Base-by-base conservation (phyloP, 108 stramenopile species). In the Cyclostephanos tholiformis region DNA sequence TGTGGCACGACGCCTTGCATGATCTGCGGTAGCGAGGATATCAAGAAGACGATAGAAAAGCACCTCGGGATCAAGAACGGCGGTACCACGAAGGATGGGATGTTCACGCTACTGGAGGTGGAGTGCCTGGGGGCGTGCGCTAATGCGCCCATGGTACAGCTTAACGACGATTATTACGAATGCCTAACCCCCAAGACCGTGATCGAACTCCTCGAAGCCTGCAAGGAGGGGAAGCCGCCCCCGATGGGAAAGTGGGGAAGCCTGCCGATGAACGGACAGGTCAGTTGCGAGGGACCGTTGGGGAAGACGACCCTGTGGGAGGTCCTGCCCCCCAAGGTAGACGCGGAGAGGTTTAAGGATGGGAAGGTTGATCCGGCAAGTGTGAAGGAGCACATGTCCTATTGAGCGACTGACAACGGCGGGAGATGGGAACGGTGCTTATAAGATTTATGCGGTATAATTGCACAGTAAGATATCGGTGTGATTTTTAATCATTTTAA, bases 1-100 rank as follows among this genome's bases (percentile, higher is more conserved):
- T 99, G 99, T 71, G 99, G 99, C 46, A 99, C 99, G 13, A 99
- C 99, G 25, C 99, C 99, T 29, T 99, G 99, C 87, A 99, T 99
- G 99, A 98, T 99, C 75, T 97, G 96, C 76, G 99, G 99, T 44
- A 81, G 89, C 43, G 96, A 98, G 80, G 98, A 99, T 72, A 99
- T 99, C 76, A 98, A 96, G 85, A 82, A 93, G 76, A 97, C 98
- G 74, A 99, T 99, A 79, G 88, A 91, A 78, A 86, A 97, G 43
- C 90, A 98, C 76, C 86, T 98, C 77, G 97, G 95, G 43, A 99
- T 99, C 75, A 96, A 97, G 82, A 89, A 94, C 67, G 97, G 97
- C 35, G 95, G 95, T 74, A 99, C 98, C 20, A 97, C 97, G 29
- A 76, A 86, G 67, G 98, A 99, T 82, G 98, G 99, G 14, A 58